Percentiles rank a stretch among this genome's conserved stretches.
Conservation (phyloP, 2,329 filamentous ascomycete species). For the Aspergillus brasiliensis region DNA sequence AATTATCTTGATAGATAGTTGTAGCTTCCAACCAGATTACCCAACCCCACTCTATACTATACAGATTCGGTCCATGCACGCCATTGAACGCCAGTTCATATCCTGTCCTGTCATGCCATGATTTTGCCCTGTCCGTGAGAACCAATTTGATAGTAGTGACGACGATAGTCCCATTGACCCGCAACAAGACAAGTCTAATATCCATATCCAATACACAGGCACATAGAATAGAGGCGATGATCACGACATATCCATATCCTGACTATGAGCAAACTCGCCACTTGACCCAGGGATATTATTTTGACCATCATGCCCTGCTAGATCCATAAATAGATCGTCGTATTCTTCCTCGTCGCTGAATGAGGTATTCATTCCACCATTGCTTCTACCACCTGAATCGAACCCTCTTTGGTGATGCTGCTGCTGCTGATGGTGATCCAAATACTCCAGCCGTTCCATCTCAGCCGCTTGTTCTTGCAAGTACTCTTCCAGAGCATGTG, state of each 20-base stretch:
- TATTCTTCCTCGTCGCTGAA: conserved; percentile 63
- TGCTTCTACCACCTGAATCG: conserved; percentile 2
- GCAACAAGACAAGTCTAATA: not conserved
- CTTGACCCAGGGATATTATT: not conserved
- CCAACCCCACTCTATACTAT: no score
- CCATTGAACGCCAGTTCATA: no score
- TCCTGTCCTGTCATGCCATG: no score
- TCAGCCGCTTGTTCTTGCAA: conserved; percentile 40
- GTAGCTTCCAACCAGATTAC: no score
- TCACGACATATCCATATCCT: conserved; percentile 45
- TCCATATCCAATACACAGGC: not conserved
- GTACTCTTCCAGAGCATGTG: conserved; percentile 38
- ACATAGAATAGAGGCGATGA: not conserved
- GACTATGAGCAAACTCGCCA: conserved; percentile 14
- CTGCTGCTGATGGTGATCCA: conserved; percentile 5
- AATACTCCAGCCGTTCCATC: conserved; percentile 28
- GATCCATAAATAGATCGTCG: conserved; percentile 65
- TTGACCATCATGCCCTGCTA: conserved; percentile 51
- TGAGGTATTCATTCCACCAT: conserved; percentile 19
- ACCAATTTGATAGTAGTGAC: no score
- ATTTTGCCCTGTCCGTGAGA: no score
- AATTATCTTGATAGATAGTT: no score
- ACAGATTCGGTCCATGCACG: no score
- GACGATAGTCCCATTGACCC: not conserved
- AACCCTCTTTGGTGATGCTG: not conserved